Evolutionary conservation across 1,284 basidiomycete species (phyloP), one percentile per base, ranked within the genome.

Genomic region (Rhodotorula sp.): DNA sequence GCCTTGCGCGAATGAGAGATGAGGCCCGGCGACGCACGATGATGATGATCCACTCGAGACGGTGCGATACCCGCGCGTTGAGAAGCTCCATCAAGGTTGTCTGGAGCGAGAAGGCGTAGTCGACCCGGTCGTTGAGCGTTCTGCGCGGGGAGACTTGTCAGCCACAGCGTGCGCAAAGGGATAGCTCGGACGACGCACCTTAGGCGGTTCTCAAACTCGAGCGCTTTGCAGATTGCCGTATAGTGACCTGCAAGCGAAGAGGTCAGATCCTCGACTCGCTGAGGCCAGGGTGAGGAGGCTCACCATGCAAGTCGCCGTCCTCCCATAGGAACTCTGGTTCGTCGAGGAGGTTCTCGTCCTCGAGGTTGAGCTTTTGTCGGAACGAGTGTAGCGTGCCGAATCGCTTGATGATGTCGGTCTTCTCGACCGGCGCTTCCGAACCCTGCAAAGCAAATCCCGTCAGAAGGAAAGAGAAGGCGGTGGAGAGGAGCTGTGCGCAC

Each of bases 41-140:
- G 68, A 77, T 77, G 67, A 77, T 77, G 65, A 77, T 77, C 75
- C 73, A 76, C 58, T 77, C 77, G 18, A 77, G 67, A 7, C 73
- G 67, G 46, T 77, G 77, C 20, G 64, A 68, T 20, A 72, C 75
- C 62, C 76, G 73, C 57, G 75, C 72, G 54, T 74, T 76, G 56
- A 76, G 68, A 55, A 77, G 60, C 44, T 77, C 76, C 68, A 75
- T 70, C 18, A 77, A 51, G 2, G 75, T 76, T 22, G 71, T 68
- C 48, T 77, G 76, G 10, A 77, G 65, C 37, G 76, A 70, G 59
- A 76, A 71, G 18, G 73, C 74, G 52, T 77, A 77, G 60, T 77
- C 77, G 59, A 77, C 67, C 6, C 76, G 74, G 44, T 75, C 68
- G 61, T 77, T 76, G 30, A 77, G 63, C 16, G 73, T 76, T 2